Base-by-base conservation (phyloP, 257 asterid species). In the Solanum lycopersicoides region DNA sequence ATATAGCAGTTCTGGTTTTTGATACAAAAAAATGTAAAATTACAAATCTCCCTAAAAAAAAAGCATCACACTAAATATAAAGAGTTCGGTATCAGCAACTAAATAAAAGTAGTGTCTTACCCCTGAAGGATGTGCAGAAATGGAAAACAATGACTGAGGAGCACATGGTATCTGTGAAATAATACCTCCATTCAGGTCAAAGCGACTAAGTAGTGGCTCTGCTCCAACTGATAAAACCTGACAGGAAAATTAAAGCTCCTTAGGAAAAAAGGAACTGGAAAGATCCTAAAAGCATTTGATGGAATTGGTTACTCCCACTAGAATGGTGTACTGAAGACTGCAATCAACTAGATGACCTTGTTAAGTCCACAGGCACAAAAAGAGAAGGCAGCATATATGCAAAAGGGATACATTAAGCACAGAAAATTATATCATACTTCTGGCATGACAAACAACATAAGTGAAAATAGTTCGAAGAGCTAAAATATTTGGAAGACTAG, bases 141-240 rank as follows among this genome's bases (percentile, higher is more conserved):
- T 84, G 82, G 98, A 97, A 89, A 97, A 97, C 63, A 93, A 92
- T 20, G 98, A 95, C 75, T 90, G 93, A 82, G 98, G 97, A 88
- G 98, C 99, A 87, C 98, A 95, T 28, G 93, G 94, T 73, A 97
- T 95, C 94, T 93, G 95, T 63, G 99, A 95, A 82, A 93, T 87
- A 82, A 90, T 88, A 75, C 93, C 94, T 87, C 98, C 99, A 45
- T 92, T 93, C 96, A 97, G 94, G 92, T 93, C 92, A 63, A 90
- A 91, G 91, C 98, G 95, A 59, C 92, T 92, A 73, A 97, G 96
- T 18, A 84, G 86, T 75, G 98, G 94, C 86, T 96, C 98, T 50
- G 98, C 93, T 89, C 98, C 99, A 90, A 94, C 99, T 39, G 93
- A 94, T 87, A 95, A 89, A 92, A 97, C 91, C 99, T 97, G 94